Base-by-base conservation (phyloP, 1,284 basidiomycete genomes). In the Trichosporon sp. region DNA sequence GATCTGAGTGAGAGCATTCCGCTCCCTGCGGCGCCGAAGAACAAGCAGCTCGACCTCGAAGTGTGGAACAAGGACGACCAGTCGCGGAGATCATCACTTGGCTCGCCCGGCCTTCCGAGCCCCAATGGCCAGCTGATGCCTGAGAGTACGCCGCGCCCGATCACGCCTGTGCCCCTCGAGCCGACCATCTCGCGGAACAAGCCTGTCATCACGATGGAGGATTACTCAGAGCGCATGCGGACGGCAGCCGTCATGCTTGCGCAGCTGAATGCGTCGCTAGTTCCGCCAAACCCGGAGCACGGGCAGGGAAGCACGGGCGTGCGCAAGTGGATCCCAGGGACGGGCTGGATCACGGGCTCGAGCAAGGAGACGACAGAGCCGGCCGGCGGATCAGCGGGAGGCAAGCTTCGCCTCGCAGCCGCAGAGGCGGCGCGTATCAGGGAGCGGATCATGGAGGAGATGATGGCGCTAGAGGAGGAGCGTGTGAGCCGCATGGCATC, bases 241-340 rank as follows among this genome's bases (percentile, higher is more conserved):
- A 98, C 94, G 10, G 95, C 95, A 1, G 95, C 96, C 3, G 89
- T 99, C 72, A 98, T 99, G 95, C 87, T 99, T 23, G 90, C 95
- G 1, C 95, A 99, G 81, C 85, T 99, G 49, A 97, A 95, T 71
- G 88, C 92, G 0, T 94, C 87, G 66, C 83, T 91, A 56, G 82
- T 86, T 13, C 85, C 87, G 59, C 66, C 74, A 2, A 68, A 37
- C 63, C 82, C 84, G 2, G 79, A 78, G 11, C 73, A 71, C 19
- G 16, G 27, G 14, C 69, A 72, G 57, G 25, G 63, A 4, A 33
- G 57, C 11, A 68, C 77, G 7, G 70, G 69, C 66, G 79, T 66
- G 67, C 83, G 62, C 73, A 84, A 83, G 49, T 89, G 89, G 88
- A 81, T 90, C 10, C 85, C 87, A 2, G 86, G 86, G 4, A 85